Conservation (phyloP, 345 rosid species). For the Populus simonii region DNA sequence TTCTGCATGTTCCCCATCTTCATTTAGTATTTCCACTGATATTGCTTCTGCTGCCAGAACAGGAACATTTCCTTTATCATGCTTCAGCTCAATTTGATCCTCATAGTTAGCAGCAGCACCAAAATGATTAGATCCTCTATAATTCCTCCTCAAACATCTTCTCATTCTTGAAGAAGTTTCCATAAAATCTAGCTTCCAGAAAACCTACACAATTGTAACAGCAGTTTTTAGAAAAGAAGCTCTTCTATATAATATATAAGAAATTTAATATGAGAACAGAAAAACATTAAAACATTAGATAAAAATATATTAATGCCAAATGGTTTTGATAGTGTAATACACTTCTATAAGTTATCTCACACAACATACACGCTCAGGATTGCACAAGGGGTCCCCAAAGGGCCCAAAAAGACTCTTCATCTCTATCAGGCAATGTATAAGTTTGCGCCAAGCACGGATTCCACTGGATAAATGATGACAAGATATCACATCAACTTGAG, state of each 20-base stretch:
- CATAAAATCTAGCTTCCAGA: constrained; percentile 94
- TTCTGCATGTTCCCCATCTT: constrained; percentile 78
- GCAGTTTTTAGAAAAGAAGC: constrained; percentile 8
- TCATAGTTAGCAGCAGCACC: constrained; percentile 93
- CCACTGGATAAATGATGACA: constrained; percentile 59
- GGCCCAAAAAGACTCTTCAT: constrained; percentile 85
- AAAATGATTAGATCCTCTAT: constrained; percentile 75
- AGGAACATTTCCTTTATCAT: constrained; percentile 51
- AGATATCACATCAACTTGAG: constrained; percentile 69
- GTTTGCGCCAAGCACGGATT: constrained; percentile 87
- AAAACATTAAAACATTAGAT: not conserved
- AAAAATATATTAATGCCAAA: constrained; percentile 4
- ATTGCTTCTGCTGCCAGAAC: constrained; percentile 85
- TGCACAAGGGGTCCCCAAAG: constrained; percentile 52
- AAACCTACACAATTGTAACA: constrained; percentile 49
- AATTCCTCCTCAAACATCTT: constrained; percentile 72
- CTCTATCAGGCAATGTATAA: constrained; percentile 80
- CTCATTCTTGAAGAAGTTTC: constrained; percentile 99
- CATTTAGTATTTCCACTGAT: constrained; percentile 63
- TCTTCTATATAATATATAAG: not conserved
- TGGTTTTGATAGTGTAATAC: not conserved
- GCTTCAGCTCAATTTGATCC: constrained; percentile 48
- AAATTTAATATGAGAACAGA: constrained; percentile 1
- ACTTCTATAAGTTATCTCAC: constrained; percentile 5
- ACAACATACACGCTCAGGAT: constrained; percentile 59